These are phyloP conservation scores for Vitellaria paradoxa DNA, from an alignment of 179 eudicot genomes.

Conservation along the genomic window DNA sequence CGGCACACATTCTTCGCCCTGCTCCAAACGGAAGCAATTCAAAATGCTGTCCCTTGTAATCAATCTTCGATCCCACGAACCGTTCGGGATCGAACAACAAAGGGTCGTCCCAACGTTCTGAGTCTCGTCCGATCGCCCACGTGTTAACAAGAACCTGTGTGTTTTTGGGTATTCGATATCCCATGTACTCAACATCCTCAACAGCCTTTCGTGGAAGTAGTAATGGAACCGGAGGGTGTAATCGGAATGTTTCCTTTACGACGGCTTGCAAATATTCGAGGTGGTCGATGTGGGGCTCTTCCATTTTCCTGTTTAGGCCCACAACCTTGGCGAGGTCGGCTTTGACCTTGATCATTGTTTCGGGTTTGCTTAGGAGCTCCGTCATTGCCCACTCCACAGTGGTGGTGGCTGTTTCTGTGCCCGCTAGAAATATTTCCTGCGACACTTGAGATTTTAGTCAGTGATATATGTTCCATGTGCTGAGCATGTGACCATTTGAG, in stretches of 20 bases:
- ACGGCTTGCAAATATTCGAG: conserved; percentile 9
- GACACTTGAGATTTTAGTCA: no score
- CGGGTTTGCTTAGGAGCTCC: conserved; percentile 14
- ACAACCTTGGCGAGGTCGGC: conserved; percentile 5
- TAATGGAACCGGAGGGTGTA: conserved; percentile 16
- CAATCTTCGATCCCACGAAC: conserved; percentile 9
- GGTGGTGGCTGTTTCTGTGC: conserved; percentile 17
- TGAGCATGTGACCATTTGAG: no score
- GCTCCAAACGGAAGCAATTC: conserved; percentile 19
- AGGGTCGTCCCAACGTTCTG: conserved; percentile 9
- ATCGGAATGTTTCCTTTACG: not conserved
- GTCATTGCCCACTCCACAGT: conserved; percentile 18
- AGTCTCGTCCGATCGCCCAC: not conserved
- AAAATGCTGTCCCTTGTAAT: conserved; percentile 10
- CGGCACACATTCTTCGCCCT: conserved; percentile 19
- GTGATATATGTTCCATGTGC: no score
- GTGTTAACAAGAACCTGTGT: conserved; percentile 8
- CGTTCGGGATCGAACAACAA: conserved; percentile 10
- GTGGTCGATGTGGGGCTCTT: conserved; percentile 17
- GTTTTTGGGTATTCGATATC: conserved; percentile 13
- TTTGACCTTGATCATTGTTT: conserved; percentile 5
- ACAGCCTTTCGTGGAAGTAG: conserved; percentile 12
- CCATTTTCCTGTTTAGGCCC: conserved; percentile 6
- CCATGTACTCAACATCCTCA: conserved; percentile 15
- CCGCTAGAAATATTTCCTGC: conserved; percentile 23